Base-by-base conservation (phyloP, 1,139 yeast species). In the Debaryomyces udenii region DNA sequence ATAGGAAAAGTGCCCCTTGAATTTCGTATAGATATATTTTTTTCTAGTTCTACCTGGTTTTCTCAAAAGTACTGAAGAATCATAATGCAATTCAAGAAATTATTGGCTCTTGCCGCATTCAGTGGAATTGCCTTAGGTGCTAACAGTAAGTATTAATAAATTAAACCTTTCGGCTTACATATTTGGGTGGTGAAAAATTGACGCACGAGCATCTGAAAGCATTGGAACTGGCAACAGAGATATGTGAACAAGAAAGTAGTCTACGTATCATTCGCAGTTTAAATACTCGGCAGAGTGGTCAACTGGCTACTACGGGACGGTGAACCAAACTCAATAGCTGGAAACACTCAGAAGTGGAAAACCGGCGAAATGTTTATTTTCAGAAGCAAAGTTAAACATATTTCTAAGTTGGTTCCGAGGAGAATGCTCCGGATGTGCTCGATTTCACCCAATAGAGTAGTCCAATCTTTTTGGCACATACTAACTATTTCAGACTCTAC, bases 11-110 rank as follows among this genome's bases (percentile, higher is more conserved):
- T 9, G 29, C 29, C 37, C 37, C 37, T 34, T 34, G 11, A 10
- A 34, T 15, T 22, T 26, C 30, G n/a, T 17, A 9, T 2, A 9
- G 30, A 9, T n/a, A n/a, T 15, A 16, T 26, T 24, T 23, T 16
- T 34, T 34, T 29, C 28, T 28, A 2, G 16, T 3, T 9, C 18
- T 27, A 27, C 28, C 20, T 18, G 22, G 32, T 28, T 23, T 28
- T 27, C 20, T 20, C 26, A 20, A 23, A 17, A 27, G 30, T 29
- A 18, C 20, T 22, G 31, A 27, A 31, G 34, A 32, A 18, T 31
- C 24, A 31, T 13, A 23, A 78, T 78, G 83, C 81, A 77, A 69
- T 67, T 76, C 64, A 76, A 68, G 62, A 64, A 74, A 51, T 51
- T 75, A 50, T 52, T 73, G 45, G 70, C 74, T 51, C 60, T 68